Evolutionary conservation across 2,329 filamentous ascomycete species (phyloP).

Genomic region (Cladophialophora bantiana): DNA sequence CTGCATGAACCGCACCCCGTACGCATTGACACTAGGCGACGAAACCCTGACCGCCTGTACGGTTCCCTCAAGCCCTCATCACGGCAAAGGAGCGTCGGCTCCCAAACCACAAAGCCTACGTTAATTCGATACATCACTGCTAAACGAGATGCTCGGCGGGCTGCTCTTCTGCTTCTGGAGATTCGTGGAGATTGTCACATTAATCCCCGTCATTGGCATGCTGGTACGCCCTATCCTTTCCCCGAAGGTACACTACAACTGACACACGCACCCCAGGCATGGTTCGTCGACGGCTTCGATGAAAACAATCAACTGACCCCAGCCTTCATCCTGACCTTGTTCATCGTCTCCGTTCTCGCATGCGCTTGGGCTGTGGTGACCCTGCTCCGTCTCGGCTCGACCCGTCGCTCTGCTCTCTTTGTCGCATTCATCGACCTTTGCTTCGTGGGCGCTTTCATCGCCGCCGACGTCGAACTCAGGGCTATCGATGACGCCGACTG

Average conservation of each 20-base stretch:
- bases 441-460: constrained; percentile 70
- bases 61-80: neutral
- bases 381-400: constrained; percentile 64
- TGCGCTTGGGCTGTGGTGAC: constrained; percentile 68
- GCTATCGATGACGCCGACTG: constrained; percentile 71
- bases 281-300: constrained; percentile 67
- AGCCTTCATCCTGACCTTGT: constrained; percentile 66
- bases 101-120: neutral
- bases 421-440: constrained; percentile 67
- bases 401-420: constrained; percentile 65
- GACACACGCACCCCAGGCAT: constrained; percentile 50
- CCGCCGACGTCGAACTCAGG: constrained; percentile 65
- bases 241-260: constrained; percentile 15
- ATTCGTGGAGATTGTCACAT: constrained; percentile 65
- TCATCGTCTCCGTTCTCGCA: constrained; percentile 69
- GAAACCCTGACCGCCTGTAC: neutral
- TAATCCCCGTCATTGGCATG: constrained; percentile 70
- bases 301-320: constrained; percentile 65
- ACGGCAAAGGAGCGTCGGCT: neutral
- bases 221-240: constrained; percentile 50
- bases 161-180: constrained; percentile 69
- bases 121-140: neutral
- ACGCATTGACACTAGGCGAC: too few relatives aligned
- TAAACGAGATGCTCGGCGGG: constrained; percentile 57
- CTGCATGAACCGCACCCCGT: too few relatives aligned